phyloP scores from a whole-genome alignment of 2,329 filamentous ascomycete genomes.

The Cytospora chrysosperma region DNA sequence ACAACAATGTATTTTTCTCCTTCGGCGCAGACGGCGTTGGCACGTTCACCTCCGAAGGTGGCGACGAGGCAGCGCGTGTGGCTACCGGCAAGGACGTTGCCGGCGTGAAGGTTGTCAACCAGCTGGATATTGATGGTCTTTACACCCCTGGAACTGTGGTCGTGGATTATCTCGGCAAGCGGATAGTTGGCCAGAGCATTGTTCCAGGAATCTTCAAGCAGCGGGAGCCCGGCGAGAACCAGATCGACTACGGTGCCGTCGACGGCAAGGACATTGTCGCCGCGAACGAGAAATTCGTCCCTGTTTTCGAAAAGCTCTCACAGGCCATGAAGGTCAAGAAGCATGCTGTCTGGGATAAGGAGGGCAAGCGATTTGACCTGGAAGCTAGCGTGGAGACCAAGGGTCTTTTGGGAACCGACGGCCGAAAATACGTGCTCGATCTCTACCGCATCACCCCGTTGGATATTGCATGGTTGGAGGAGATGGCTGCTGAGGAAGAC shows the following conservation, averaged over 20 bases:
- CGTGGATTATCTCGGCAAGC: constrained; percentile 94
- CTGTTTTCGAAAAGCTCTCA: constrained; percentile 86
- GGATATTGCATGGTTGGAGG: constrained; percentile 88
- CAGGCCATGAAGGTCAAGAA: constrained; percentile 89
- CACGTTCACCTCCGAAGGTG: constrained; percentile 93
- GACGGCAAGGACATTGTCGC: constrained; percentile 96
- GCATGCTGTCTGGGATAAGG: constrained; percentile 97
- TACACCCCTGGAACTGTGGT: constrained; percentile 96
- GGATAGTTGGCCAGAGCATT: constrained; percentile 95
- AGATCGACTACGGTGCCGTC: constrained; percentile 97
- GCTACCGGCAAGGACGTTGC: constrained; percentile 96
- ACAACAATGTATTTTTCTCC: constrained; percentile 99
- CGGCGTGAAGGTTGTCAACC: constrained; percentile 92
- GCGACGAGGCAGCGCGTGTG: constrained; percentile 92
- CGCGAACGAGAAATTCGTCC: constrained; percentile 79
- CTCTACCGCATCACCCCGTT: constrained; percentile 92
- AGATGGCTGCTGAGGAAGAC: constrained; percentile 53
- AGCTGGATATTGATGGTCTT: constrained; percentile 90
- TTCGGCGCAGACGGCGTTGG: constrained; percentile 97
- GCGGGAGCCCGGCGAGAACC: constrained; percentile 93
- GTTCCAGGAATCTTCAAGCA: constrained; percentile 99
- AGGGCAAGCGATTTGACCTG: constrained; percentile 82
- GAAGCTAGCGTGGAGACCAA: constrained; percentile 98
- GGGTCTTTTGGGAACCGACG: constrained; percentile 93
- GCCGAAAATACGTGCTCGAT: constrained; percentile 95